Evolutionary conservation across 306 rosid genomes (phyloP).

Genomic region (Cucumis hystrix): DNA sequence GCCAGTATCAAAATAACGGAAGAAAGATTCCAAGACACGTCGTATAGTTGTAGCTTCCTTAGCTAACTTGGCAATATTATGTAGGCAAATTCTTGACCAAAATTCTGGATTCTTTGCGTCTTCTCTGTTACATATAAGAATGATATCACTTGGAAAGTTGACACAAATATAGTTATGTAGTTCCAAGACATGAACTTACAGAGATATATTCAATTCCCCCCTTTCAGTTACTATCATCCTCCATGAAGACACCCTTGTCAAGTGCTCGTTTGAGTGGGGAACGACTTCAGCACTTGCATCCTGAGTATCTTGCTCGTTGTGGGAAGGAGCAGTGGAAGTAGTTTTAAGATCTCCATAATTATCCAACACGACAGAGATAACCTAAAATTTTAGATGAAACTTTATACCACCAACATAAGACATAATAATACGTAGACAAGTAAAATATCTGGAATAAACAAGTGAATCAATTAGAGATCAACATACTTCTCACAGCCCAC

Average conservation of each 20-base stretch:
- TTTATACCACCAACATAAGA: constrained; percentile 9
- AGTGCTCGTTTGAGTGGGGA: not conserved
- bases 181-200: constrained; percentile 15
- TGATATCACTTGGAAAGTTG: not conserved
- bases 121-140: constrained; percentile 43
- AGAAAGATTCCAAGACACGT: constrained; percentile 80
- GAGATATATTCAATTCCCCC: constrained; percentile 32
- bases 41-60: constrained; percentile 84
- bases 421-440: constrained; percentile 29
- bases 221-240: constrained; percentile 34
- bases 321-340: constrained; percentile 6
- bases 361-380: constrained; percentile 78
- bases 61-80: constrained; percentile 82
- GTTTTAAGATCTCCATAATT: constrained; percentile 42
- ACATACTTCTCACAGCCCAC: not conserved
- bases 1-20: constrained; percentile 65
- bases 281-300: not conserved
- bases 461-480: not conserved
- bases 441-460: not conserved
- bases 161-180: not conserved
- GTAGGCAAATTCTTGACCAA: constrained; percentile 89
- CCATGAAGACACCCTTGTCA: constrained; percentile 44
- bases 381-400: constrained; percentile 17
- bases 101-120: constrained; percentile 60
- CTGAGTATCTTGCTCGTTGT: not conserved